A percentile compares a stretch with the other conserved stretches of the same genome.
These are phyloP conservation scores for Tolypocladium tundrense DNA, from an alignment of 2,329 filamentous ascomycete species.

Conservation along the genomic window DNA sequence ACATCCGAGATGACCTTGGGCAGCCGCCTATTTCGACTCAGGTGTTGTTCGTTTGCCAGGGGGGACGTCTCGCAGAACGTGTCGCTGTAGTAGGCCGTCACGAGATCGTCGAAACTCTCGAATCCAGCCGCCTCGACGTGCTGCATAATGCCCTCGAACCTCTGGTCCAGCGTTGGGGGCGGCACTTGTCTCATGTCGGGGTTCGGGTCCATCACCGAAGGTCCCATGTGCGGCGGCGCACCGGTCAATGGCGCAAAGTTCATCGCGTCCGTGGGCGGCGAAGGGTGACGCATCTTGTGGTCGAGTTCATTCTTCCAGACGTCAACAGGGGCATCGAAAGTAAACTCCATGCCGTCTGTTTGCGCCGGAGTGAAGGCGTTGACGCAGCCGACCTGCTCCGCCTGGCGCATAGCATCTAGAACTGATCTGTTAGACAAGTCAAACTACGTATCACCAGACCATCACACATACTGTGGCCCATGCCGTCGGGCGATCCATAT, in stretches of 20 bases:
- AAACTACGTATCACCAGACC: background rate
- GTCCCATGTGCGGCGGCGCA: background rate
- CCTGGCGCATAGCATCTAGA: conserved; percentile 5
- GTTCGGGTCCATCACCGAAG: background rate
- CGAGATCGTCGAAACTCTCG: conserved; percentile 14
- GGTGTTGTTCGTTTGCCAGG: conserved; percentile 14
- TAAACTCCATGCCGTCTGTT: conserved; percentile 10
- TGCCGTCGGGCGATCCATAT: background rate
- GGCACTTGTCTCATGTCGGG: background rate
- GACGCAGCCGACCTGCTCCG: conserved; percentile 6
- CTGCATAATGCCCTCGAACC: conserved; percentile 12
- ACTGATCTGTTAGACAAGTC: background rate
- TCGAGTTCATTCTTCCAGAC: conserved; percentile 10
- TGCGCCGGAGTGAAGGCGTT: conserved; percentile 6
- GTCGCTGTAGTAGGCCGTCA: conserved; percentile 15
- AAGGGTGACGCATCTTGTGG: conserved; percentile 4
- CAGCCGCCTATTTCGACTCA: conserved; percentile 14
- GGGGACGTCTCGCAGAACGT: conserved; percentile 9
- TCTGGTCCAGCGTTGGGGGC: conserved; percentile 7
- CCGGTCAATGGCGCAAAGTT: conserved; percentile 1
- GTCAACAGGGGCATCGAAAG: conserved; percentile 8
- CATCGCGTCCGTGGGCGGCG: conserved; percentile 2
- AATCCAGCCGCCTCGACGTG: conserved; percentile 13
- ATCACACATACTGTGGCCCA: conserved; percentile 1
- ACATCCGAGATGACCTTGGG: conserved; percentile 13